phyloP scores from a whole-genome alignment of 2,329 filamentous ascomycete species.

The Colletotrichum sp. region DNA sequence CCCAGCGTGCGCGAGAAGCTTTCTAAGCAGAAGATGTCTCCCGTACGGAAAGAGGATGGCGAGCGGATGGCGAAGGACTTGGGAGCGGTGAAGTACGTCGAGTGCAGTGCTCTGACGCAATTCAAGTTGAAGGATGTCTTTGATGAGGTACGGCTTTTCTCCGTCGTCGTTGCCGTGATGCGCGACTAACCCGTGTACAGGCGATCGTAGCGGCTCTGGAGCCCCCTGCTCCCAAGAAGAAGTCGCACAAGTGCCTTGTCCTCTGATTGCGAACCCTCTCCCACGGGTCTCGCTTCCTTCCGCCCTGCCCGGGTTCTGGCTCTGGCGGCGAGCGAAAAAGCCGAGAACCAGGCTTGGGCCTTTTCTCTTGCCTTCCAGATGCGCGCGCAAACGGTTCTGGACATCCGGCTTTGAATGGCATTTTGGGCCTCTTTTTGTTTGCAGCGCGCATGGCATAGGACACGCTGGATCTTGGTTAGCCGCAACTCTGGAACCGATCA shows the following conservation, averaged over 20 bases:
- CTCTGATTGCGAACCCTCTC: slow-evolving; percentile 49
- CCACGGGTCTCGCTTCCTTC: slow-evolving; percentile 12
- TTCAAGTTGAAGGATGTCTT: slow-evolving; percentile 99
- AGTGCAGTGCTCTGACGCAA: slow-evolving; percentile 97
- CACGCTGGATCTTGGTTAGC: slow-evolving; percentile 16
- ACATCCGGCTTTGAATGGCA: slow-evolving; percentile 16
- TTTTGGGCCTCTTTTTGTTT: slow-evolving; percentile 17
- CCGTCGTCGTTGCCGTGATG: background rate
- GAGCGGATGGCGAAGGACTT: slow-evolving; percentile 96
- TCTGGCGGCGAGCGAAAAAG: slow-evolving; percentile 15
- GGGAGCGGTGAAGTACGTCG: slow-evolving; percentile 98
- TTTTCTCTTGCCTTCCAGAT: slow-evolving; percentile 14
- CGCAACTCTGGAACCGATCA: slow-evolving; percentile 8
- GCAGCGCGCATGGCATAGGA: slow-evolving; percentile 22
- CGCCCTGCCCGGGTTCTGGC: slow-evolving; percentile 9
- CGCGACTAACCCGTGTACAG: slow-evolving; percentile 48
- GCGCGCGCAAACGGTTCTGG: slow-evolving; percentile 17
- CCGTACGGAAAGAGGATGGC: slow-evolving; percentile 90
- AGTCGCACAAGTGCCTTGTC: slow-evolving; percentile 71
- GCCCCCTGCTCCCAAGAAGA: slow-evolving; percentile 83
- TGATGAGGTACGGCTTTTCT: slow-evolving; percentile 77
- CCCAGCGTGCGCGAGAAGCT: slow-evolving; percentile 87
- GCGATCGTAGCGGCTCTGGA: slow-evolving; percentile 96
- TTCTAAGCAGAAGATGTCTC: slow-evolving; percentile 93
- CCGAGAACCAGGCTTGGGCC: slow-evolving; percentile 20